Percentiles rank a stretch among this genome's conserved stretches.
Evolutionary conservation across 169 alveolate species (phyloP).

Genomic region (Cryptosporidium xiaoi): DNA sequence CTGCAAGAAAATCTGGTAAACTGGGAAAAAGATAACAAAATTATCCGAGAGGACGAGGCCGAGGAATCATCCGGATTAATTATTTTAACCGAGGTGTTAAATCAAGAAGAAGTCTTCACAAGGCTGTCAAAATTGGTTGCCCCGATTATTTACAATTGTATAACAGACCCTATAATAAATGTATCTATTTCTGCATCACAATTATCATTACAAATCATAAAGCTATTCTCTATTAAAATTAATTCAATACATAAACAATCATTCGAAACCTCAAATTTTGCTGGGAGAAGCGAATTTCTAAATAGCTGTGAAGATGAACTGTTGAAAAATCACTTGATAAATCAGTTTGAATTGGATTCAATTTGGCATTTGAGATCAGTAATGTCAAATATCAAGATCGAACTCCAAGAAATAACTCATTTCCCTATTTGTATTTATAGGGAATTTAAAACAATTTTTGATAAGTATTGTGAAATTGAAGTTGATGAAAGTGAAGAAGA

Average conservation of each 20-base stretch:
- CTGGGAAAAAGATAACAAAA: not conserved
- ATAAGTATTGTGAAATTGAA: constrained; percentile 5
- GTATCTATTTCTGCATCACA: constrained; percentile 44
- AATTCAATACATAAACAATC: not conserved
- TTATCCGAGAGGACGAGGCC: not conserved
- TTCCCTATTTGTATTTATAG: constrained; percentile 45
- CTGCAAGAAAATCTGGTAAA: constrained; percentile 2
- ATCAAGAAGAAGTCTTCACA: constrained; percentile 28
- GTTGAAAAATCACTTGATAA: constrained; percentile 28
- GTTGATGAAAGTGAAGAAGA: constrained; percentile 22
- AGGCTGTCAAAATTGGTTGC: constrained; percentile 33
- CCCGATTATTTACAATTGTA: constrained; percentile 17
- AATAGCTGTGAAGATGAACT: constrained; percentile 19
- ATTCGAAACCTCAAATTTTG: constrained; percentile 21
- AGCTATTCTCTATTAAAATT: constrained; percentile 30
- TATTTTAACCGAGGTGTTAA: constrained; percentile 3
- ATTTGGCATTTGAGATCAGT: constrained; percentile 56
- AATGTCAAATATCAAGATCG: constrained; percentile 34
- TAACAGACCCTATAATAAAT: constrained; percentile 38
- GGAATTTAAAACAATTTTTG: constrained; percentile 22
- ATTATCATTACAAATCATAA: constrained; percentile 18
- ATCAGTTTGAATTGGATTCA: constrained; percentile 50
- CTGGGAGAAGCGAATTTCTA: not conserved
- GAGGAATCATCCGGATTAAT: not conserved
- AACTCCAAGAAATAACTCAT: not conserved